Base-by-base conservation (phyloP, 108 stramenopile species). In the Hondaea fermentalgiana region DNA sequence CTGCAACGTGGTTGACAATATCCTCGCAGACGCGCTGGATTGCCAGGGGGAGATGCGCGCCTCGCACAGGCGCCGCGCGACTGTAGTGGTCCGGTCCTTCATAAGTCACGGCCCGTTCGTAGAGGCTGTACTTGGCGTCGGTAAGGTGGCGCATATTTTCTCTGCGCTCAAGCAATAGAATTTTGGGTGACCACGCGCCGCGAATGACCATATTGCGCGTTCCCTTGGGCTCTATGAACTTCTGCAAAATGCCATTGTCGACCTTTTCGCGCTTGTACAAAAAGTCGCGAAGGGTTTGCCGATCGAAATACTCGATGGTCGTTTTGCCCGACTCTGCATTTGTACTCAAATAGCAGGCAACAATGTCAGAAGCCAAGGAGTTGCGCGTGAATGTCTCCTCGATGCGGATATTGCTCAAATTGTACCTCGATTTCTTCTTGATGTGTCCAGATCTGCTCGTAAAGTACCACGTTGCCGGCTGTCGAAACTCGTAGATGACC, bases 401-500 rank as follows among this genome's bases (percentile, higher is more conserved):
- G 72, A 97, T 97, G 55, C 93, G 90, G 5, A 91, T 88, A 57
- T 96, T 96, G 58, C 93, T 93, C 47, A 97, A 44, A 60, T 96
- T 97, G 23, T 95, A 92, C 72, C 95, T 96, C 60, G 93, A 91
- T 89, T 94, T 96, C 69, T 95, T 92, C 90, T 96, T 96, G 64
- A 95, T 91, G 59, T 94, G 91, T 21, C 96, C 95, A 45, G 93
- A 92, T 60, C 93, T 90, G 88, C 93, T 93, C 0, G 96, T 96
- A 72, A 97, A 97, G 72, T 95, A 97, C 96, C 96, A 97, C 55
- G 90, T 89, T 19, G 95, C 93, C 43, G 96, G 96, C 72, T 95
- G 95, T 17, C 96, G 95, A 76, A 94, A 96, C 23, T 95, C 94
- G 92, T 96, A 97, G 6, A 97, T 88, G 21, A 97, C 91, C 1